phyloP scores from a whole-genome alignment of 345 rosid species.

The Eucalyptus cloeziana region DNA sequence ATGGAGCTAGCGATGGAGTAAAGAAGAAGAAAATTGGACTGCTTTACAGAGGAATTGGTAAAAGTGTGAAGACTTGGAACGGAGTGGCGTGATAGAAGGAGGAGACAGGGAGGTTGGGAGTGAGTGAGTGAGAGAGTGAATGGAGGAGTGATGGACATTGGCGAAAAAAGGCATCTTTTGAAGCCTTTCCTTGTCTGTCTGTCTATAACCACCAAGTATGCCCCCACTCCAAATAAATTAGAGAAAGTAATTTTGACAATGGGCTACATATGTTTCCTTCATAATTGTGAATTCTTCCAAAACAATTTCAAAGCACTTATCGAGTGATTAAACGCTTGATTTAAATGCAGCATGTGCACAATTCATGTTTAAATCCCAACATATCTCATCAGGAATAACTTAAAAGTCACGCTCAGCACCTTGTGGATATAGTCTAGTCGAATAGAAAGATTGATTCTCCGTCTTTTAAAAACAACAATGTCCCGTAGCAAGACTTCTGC shows the following conservation, averaged over 20 bases:
- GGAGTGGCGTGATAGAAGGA: constrained; percentile 57
- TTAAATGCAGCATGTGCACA: neutral
- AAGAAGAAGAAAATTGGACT: neutral
- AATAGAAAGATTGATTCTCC: neutral
- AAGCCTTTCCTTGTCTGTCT: neutral
- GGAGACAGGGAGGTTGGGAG: neutral
- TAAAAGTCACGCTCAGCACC: neutral
- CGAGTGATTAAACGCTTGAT: neutral
- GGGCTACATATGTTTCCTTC: neutral
- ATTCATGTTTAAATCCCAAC: neutral
- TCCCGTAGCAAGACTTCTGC: neutral
- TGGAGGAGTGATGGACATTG: neutral
- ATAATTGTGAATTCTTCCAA: neutral
- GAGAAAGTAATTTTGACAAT: neutral
- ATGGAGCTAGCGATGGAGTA: neutral
- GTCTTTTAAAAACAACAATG: neutral
- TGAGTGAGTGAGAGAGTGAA: neutral
- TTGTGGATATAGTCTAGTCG: neutral
- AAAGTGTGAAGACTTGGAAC: neutral
- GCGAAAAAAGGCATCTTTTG: neutral
- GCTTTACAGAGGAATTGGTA: neutral
- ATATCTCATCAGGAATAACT: neutral
- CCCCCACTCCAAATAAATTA: neutral
- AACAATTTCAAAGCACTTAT: neutral
- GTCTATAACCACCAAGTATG: neutral